phyloP scores from a whole-genome alignment of 352 stramenopile genomes.

The Peronospora belbahrii region DNA sequence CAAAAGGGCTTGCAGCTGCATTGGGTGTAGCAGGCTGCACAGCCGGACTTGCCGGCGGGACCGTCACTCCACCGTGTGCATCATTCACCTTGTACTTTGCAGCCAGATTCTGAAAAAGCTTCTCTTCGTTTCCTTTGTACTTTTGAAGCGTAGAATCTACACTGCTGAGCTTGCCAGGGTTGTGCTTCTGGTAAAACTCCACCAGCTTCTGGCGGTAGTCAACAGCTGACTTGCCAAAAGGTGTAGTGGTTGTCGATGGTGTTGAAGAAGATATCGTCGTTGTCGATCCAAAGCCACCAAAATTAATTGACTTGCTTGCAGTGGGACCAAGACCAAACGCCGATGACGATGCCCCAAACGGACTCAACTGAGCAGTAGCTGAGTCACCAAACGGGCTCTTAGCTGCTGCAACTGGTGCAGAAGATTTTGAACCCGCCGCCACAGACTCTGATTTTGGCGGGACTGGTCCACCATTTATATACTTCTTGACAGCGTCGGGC shows the following conservation, averaged over 20 bases:
- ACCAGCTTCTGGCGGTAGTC: constrained; percentile 65
- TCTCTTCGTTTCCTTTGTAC: constrained; percentile 82
- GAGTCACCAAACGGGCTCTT: constrained; percentile 18
- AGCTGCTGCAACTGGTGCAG: constrained; percentile 11
- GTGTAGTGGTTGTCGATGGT: constrained; percentile 1
- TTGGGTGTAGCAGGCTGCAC: constrained; percentile 32
- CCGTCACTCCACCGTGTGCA: constrained; percentile 1
- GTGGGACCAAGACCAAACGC: constrained; percentile 21
- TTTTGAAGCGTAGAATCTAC: constrained; percentile 86
- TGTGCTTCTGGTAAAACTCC: constrained; percentile 90
- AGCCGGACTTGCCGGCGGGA: constrained; percentile 26
- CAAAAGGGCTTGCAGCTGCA: constrained; percentile 52
- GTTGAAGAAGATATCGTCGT: constrained; percentile 10
- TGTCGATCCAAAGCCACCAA: constrained; percentile 19
- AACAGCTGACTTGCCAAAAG: constrained; percentile 36
- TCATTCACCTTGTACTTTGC: constrained; percentile 65
- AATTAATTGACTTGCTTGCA: constrained; percentile 20
- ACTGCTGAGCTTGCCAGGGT: constrained; percentile 80
- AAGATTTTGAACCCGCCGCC: constrained; percentile 7
- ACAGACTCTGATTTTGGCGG: constrained; percentile 30
- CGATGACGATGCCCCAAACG: constrained; percentile 20
- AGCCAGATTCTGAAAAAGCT: constrained; percentile 65
- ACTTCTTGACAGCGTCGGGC: constrained; percentile 55
- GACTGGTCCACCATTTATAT: constrained; percentile 41
- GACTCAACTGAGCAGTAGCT: constrained; percentile 11